Evolutionary conservation across 1,284 basidiomycete species (phyloP).

Genomic region (Puccinia hordei): DNA sequence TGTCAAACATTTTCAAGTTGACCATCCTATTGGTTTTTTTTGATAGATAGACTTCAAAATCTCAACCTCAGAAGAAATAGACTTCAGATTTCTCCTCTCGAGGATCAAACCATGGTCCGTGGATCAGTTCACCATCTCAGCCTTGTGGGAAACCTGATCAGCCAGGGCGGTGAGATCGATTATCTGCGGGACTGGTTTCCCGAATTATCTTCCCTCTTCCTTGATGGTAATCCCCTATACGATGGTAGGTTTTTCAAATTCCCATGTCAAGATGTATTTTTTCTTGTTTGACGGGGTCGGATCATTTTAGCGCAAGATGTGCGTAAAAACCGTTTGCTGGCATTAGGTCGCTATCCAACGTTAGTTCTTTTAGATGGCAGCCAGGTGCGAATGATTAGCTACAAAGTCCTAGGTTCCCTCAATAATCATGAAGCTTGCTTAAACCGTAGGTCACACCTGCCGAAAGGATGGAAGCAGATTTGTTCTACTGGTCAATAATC

Average conservation of each 20-base stretch:
- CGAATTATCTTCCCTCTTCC: constrained; percentile 8
- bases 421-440: background rate
- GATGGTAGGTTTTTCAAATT: background rate
- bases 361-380: constrained; percentile 8
- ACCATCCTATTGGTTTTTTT: background rate
- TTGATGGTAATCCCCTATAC: constrained; percentile 13
- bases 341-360: constrained; percentile 8
- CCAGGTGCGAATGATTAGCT: constrained; percentile 5
- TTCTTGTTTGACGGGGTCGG: background rate
- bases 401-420: background rate
- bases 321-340: background rate
- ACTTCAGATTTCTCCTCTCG: background rate
- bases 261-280: background rate
- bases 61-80: constrained; percentile 17
- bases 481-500: constrained; percentile 14
- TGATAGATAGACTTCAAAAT: constrained; percentile 13
- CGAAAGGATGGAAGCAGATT: constrained; percentile 3
- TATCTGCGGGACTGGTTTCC: constrained; percentile 11
- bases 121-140: constrained; percentile 12
- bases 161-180: background rate
- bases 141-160: constrained; percentile 12
- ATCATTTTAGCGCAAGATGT: background rate
- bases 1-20: background rate
- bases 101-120: background rate
- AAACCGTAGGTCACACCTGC: background rate